phyloP scores from a whole-genome alignment of 31 red algal genomes.

The Porphyra umbilicalis region DNA sequence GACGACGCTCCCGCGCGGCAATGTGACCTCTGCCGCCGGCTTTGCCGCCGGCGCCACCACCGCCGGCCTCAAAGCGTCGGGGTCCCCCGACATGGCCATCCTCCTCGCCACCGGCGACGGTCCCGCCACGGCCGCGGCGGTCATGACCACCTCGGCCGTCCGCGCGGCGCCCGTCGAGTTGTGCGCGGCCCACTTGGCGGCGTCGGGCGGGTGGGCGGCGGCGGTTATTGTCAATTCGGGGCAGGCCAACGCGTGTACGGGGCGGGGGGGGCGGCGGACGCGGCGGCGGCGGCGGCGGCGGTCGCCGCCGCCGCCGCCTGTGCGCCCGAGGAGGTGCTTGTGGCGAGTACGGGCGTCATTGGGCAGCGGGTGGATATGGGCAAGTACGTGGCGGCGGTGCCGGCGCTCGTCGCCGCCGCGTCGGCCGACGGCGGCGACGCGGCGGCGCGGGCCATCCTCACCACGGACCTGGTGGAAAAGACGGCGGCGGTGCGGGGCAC shows the following conservation, averaged over 20 bases:
- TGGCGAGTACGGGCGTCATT: constrained; percentile 97
- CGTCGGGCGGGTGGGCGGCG: constrained; percentile 26
- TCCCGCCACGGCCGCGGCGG: constrained; percentile 61
- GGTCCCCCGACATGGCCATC: constrained; percentile 74
- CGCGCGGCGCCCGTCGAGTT: constrained; percentile 86
- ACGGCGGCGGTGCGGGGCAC: constrained; percentile 47
- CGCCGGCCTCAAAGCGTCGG: constrained; percentile 92
- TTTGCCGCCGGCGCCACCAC: constrained; percentile 76
- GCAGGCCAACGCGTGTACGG: constrained; percentile 98
- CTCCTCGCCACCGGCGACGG: constrained; percentile 19
- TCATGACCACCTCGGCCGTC: constrained; percentile 79
- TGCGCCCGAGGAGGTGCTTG: constrained; percentile 46
- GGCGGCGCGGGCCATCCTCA: constrained; percentile 92
- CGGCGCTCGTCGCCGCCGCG: constrained; percentile 30
- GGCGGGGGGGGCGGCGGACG: constrained; percentile 56
- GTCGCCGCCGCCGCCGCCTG: constrained; percentile 45
- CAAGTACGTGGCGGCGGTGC: constrained; percentile 46
- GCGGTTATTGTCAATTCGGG: constrained; percentile 92
- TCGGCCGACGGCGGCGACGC: constrained; percentile 23
- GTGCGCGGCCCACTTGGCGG: constrained; percentile 42
- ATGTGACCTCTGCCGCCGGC: constrained; percentile 83
- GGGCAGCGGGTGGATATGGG: constrained; percentile 68
- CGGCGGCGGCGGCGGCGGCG: constrained; percentile 11
- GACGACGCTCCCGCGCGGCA: constrained; percentile 40
- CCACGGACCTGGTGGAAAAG: constrained; percentile 89